Conservation (phyloP, 306 rosid genomes). For the Bauhinia variegata region DNA sequence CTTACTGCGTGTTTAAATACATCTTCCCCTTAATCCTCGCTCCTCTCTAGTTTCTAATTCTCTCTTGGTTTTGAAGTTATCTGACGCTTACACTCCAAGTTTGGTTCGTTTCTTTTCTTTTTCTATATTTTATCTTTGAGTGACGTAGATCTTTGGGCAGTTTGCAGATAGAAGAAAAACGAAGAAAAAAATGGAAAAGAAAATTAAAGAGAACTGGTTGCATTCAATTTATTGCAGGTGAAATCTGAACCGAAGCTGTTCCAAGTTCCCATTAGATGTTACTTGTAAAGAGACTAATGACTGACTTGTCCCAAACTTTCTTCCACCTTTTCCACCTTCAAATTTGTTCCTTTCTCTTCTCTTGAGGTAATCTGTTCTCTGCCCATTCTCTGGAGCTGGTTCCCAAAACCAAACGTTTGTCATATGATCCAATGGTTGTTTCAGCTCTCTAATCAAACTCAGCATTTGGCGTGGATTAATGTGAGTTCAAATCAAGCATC, state of each 20-base stretch:
- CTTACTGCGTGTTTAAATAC: conserved; percentile 20
- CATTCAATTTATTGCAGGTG: conserved; percentile 37
- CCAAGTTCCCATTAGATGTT: conserved; percentile 28
- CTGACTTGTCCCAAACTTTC: conserved; percentile 35
- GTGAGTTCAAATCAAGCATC: conserved; percentile 34
- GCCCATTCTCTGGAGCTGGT: conserved; percentile 41
- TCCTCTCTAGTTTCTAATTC: conserved; percentile 23
- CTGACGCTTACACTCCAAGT: conserved; percentile 27
- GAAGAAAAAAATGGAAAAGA: background rate
- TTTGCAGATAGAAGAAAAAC: conserved; percentile 11
- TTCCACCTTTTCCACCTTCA: conserved; percentile 30
- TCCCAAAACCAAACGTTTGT: conserved; percentile 40
- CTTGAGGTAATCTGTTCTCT: conserved; percentile 33
- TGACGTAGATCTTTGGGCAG: conserved; percentile 54
- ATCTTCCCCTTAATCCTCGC: conserved; percentile 34
- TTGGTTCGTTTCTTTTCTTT: conserved; percentile 14
- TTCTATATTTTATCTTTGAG: conserved; percentile 29
- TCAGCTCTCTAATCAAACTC: conserved; percentile 45
- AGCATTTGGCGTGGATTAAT: conserved; percentile 34
- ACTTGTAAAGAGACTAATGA: conserved; percentile 33
- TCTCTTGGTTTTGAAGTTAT: conserved; percentile 30
- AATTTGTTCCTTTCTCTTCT: conserved; percentile 47
- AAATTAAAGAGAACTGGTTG: conserved; percentile 25
- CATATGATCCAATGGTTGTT: conserved; percentile 27
- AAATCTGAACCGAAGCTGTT: conserved; percentile 34